Evolutionary conservation across 805 yeast species (phyloP).

Genomic region (Scheffersomyces amazonensis): DNA sequence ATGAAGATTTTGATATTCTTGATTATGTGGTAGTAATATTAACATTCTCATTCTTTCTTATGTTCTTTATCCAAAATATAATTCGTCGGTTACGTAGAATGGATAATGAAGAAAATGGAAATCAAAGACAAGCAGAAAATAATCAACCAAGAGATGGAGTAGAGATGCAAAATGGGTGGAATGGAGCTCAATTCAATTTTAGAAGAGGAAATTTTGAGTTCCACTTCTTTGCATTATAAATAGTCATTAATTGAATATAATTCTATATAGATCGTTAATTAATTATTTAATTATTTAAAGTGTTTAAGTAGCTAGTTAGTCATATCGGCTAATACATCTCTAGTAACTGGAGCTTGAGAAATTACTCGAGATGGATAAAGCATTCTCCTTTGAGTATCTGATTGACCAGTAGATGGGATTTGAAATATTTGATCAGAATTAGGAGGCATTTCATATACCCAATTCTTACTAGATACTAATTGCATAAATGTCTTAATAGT

Average conservation of each 20-base stretch:
- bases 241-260: slow-evolving; percentile 1
- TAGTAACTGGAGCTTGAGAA: slow-evolving; percentile 19
- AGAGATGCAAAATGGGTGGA: slow-evolving; percentile 12
- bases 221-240: slow-evolving; percentile 33
- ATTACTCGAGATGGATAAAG: slow-evolving; percentile 10
- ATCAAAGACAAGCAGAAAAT: slow-evolving; percentile 6
- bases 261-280: neutral
- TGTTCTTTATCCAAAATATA: slow-evolving; percentile 25
- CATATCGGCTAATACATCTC: slow-evolving; percentile 30
- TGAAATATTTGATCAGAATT: slow-evolving; percentile 38
- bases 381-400: neutral
- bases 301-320: slow-evolving; percentile 8
- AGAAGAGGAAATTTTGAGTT: slow-evolving; percentile 29
- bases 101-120: slow-evolving; percentile 12
- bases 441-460: slow-evolving; percentile 61
- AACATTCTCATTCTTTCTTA: slow-evolving; percentile 24
- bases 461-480: slow-evolving; percentile 51
- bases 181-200: slow-evolving; percentile 16
- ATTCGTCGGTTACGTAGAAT: slow-evolving; percentile 22
- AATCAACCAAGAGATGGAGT: slow-evolving; percentile 3
- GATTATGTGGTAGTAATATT: slow-evolving; percentile 32
- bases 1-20: slow-evolving; percentile 25
- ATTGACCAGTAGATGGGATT: slow-evolving; percentile 11
- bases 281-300: too few relatives aligned
- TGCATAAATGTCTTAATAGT: slow-evolving; percentile 60